These are phyloP conservation scores for Phytophthora sojae DNA, from an alignment of 352 stramenopile species.

Conservation along the genomic window DNA sequence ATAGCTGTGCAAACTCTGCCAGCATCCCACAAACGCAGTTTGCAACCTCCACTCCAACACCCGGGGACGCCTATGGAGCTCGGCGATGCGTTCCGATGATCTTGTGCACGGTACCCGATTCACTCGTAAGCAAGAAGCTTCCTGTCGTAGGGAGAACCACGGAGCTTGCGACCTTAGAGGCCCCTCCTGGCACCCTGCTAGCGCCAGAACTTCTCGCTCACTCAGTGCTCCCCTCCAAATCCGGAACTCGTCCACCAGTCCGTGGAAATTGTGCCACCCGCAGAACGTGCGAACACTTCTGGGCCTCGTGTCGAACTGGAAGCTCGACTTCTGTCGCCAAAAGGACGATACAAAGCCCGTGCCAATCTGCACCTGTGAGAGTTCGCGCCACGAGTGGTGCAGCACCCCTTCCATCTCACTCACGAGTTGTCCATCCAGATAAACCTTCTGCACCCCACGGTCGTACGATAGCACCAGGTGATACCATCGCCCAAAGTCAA, in stretches of 20 bases:
- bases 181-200: not conserved
- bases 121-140: not conserved
- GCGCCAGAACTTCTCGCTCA: conserved; percentile 4
- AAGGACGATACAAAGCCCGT: conserved; percentile 26
- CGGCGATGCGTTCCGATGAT: not conserved
- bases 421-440: conserved; percentile 12
- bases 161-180: not conserved
- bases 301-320: conserved; percentile 11
- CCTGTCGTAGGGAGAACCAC: conserved; percentile 14
- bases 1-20: not conserved
- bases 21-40: not conserved
- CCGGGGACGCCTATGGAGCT: not conserved
- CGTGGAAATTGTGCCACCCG: conserved; percentile 24
- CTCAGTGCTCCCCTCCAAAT: conserved; percentile 6
- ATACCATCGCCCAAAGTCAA: conserved; percentile 21
- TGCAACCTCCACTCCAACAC: not conserved
- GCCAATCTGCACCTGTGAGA: conserved; percentile 15
- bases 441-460: not conserved
- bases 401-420: conserved; percentile 4
- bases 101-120: not conserved
- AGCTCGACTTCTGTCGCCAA: conserved; percentile 19
- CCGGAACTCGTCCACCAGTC: conserved; percentile 11
- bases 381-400: conserved; percentile 12
- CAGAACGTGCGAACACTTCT: conserved; percentile 14
- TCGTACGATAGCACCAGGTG: conserved; percentile 18